A percentile compares a stretch with the other conserved stretches of the same genome.
These are phyloP conservation scores for Fusarium buharicum DNA, from an alignment of 2,329 filamentous ascomycete species.

Conservation along the genomic window DNA sequence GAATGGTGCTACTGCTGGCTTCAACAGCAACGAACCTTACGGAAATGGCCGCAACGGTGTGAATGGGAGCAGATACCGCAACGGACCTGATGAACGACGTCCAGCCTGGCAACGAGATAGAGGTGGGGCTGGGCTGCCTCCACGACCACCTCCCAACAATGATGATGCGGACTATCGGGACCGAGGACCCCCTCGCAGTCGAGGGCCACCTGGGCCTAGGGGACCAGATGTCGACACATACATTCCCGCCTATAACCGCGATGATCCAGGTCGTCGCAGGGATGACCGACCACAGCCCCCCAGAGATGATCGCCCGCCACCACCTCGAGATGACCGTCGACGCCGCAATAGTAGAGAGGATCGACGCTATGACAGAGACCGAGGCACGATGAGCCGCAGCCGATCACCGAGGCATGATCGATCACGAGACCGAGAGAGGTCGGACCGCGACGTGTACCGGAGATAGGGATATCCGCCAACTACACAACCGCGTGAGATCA, in stretches of 20 bases:
- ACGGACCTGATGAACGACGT: conserved; percentile 57
- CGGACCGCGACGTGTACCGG: conserved; percentile 62
- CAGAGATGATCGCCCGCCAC: not conserved
- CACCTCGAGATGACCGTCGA: conserved; percentile 46
- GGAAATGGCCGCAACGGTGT: conserved; percentile 58
- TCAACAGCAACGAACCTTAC: conserved; percentile 63
- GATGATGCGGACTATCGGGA: conserved; percentile 56
- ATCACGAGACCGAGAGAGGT: conserved; percentile 56
- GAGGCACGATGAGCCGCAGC: conserved; percentile 54
- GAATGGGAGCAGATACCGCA: conserved; percentile 59
- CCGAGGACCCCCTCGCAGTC: conserved; percentile 45
- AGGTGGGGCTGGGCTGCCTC: conserved; percentile 57
- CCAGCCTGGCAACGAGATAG: conserved; percentile 67
- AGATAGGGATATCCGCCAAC: conserved; percentile 51
- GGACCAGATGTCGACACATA: conserved; percentile 61
- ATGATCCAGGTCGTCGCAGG: conserved; percentile 50
- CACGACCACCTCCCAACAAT: conserved; percentile 51
- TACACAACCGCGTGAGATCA: not conserved
- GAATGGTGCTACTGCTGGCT: conserved; percentile 58
- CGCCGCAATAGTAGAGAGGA: conserved; percentile 51
- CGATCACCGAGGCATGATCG: conserved; percentile 53
- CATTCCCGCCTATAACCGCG: conserved; percentile 59
- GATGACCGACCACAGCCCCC: conserved; percentile 43
- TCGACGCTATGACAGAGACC: conserved; percentile 55
- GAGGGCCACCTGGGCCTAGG: conserved; percentile 47